These are phyloP conservation scores for Flammula alnicola DNA, from an alignment of 1,284 basidiomycete species.

Conservation along the genomic window DNA sequence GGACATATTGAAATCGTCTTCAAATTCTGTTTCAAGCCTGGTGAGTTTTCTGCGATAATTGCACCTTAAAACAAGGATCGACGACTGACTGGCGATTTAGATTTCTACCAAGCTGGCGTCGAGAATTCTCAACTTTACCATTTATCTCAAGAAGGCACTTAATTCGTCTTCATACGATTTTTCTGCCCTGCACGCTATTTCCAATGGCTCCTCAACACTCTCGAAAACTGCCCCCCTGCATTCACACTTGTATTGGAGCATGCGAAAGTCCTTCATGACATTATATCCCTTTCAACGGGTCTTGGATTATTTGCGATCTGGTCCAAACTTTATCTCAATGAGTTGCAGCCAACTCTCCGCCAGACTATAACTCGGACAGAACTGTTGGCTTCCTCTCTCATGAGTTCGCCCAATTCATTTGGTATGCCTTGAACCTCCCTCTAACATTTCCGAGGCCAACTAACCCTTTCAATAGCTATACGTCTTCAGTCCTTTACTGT, in stretches of 20 bases:
- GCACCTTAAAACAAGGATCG: background rate
- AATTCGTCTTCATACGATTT: constrained; percentile 45
- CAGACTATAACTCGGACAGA: constrained; percentile 17
- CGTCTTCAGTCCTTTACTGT: constrained; percentile 44
- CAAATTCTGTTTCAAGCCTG: constrained; percentile 2
- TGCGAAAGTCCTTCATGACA: constrained; percentile 40
- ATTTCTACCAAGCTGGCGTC: constrained; percentile 16
- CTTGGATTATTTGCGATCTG: constrained; percentile 61
- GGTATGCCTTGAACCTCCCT: constrained; percentile 12
- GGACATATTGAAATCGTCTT: constrained; percentile 1
- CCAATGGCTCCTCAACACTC: constrained; percentile 45
- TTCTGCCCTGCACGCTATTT: constrained; percentile 44
- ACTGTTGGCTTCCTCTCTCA: constrained; percentile 18
- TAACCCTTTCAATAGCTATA: constrained; percentile 29
- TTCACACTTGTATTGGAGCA: constrained; percentile 37
- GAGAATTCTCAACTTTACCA: constrained; percentile 13
- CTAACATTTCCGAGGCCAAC: background rate
- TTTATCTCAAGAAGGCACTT: constrained; percentile 18
- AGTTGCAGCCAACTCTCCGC: constrained; percentile 15
- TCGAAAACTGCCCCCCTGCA: constrained; percentile 37
- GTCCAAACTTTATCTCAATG: constrained; percentile 44
- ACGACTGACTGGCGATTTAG: constrained; percentile 4
- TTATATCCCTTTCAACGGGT: constrained; percentile 57
- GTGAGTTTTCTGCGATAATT: constrained; percentile 9
- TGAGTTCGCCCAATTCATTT: constrained; percentile 6